Percentiles rank a stretch among this genome's conserved stretches.
Evolutionary conservation across 2,329 filamentous ascomycete species (phyloP).

Genomic region (Aspergillus oerlinghausenensis): DNA sequence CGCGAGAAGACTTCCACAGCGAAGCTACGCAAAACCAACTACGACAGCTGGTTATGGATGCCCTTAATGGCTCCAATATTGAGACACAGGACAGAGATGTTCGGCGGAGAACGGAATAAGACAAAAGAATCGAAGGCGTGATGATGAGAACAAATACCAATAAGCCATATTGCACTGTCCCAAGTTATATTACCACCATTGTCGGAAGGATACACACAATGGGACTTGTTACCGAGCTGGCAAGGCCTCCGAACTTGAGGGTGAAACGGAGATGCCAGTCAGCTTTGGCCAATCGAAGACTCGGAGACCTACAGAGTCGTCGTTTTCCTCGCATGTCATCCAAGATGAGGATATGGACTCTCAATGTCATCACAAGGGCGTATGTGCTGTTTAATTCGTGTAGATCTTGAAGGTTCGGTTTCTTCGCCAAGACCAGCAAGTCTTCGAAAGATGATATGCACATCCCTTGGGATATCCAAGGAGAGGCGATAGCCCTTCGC

Average conservation of each 20-base stretch:
- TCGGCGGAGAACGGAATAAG: conserved; percentile 57
- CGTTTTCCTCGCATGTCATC: not conserved
- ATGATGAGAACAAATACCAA: conserved; percentile 3
- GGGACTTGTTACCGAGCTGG: not conserved
- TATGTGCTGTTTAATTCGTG: not conserved
- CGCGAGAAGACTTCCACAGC: conserved; percentile 75
- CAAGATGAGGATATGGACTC: not conserved
- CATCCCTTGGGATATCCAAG: not conserved
- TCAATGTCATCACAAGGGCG: not conserved
- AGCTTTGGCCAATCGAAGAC: not conserved
- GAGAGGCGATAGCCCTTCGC: not conserved
- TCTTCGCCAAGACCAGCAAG: not conserved
- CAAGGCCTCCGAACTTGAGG: not conserved
- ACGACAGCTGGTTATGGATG: conserved; percentile 73
- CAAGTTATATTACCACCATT: not conserved
- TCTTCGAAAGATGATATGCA: not conserved
- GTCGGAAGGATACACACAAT: not conserved
- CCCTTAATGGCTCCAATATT: conserved; percentile 62
- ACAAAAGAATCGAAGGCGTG: not conserved
- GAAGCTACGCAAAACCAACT: conserved; percentile 76
- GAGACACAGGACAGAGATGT: conserved; percentile 60
- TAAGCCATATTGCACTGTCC: not conserved
- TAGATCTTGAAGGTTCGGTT: not conserved
- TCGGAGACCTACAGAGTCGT: not conserved
- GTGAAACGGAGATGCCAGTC: not conserved